These are phyloP conservation scores for Carex kokanica DNA, from an alignment of 176 grass and related monocot species.

Conservation along the genomic window DNA sequence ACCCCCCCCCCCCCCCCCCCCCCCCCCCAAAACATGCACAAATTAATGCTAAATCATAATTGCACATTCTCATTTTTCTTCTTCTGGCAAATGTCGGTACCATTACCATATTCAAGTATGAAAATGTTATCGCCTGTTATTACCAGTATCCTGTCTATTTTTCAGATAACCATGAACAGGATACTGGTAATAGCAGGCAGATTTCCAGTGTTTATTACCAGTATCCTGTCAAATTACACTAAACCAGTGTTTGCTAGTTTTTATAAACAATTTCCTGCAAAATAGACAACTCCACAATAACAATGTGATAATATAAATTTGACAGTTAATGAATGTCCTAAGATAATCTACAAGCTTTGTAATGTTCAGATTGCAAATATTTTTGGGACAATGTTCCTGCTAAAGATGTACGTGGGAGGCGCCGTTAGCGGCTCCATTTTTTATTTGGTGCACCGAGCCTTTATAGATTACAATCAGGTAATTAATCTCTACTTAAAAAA, in stretches of 20 bases:
- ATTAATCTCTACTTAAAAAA: constrained; percentile 13
- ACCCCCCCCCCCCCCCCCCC: not conserved
- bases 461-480: constrained; percentile 40
- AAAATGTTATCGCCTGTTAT: not conserved
- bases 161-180: too few species aligned
- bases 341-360: not conserved
- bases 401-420: constrained; percentile 66
- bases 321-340: not conserved
- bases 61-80: too few species aligned
- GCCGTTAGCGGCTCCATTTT: constrained; percentile 66
- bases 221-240: too few species aligned
- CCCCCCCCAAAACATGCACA: not conserved
- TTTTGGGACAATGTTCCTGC: constrained; percentile 72
- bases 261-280: not conserved
- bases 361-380: constrained; percentile 45
- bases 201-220: too few species aligned
- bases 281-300: not conserved
- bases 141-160: not conserved
- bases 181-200: too few species aligned
- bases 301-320: constrained; percentile 1
- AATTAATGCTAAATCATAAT: not conserved
- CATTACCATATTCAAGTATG: too few species aligned
- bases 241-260: not conserved
- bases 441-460: constrained; percentile 63
- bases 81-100: too few species aligned